Base-by-base conservation (phyloP, 495 filamentous ascomycete genomes). In the Penicillium taxi region DNA sequence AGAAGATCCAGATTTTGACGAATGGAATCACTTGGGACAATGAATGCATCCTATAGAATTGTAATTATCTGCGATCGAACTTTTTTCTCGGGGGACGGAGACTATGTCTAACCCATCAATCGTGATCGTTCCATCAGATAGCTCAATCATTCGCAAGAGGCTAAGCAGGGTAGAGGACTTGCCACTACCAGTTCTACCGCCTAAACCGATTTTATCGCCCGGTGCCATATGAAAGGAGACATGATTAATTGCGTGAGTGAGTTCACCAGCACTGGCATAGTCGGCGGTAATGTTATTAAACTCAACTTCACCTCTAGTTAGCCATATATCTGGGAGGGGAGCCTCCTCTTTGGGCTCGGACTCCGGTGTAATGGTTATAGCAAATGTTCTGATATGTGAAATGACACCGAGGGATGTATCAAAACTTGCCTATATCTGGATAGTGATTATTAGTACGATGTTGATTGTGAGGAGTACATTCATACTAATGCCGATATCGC, bases 401-500 rank as follows among this genome's bases (percentile, higher is more conserved):
- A 78, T 50, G 0, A 72, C 71, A 0, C 73, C 75, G 8, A 78
- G 55, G 0, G 64, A 74, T 2, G 66, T 68, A 32, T 78, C 74
- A 5, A 77, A 43, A 15, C 51, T 38, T 0, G 71, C 77, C 75
- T 36, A 86, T 9, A 30, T 39, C 14, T 27, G 5, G 15, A 42
- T 20, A 9, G 32, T 13, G 4, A 24, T 7, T 9, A 32, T 9
- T 3, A 39, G 19, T 1, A 11, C 13, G 1, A 11, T 1, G 20
- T 32, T 78, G 69, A 70, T 61, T 3, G 32, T 25, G 72, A 67
- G 2, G 69, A 72, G 44, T 78, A 82, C 25, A 55, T 61, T 62
- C 26, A 87, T 47, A 2, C 78, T 75, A 28, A 86, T 82, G 3
- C 82, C 82, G 1, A 48, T 16, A 6, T 18, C 22, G 3, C 41